A percentile compares a stretch with the other conserved stretches of the same genome.
Evolutionary conservation across 805 yeast genomes (phyloP).

Genomic region (Candida incommunis): DNA sequence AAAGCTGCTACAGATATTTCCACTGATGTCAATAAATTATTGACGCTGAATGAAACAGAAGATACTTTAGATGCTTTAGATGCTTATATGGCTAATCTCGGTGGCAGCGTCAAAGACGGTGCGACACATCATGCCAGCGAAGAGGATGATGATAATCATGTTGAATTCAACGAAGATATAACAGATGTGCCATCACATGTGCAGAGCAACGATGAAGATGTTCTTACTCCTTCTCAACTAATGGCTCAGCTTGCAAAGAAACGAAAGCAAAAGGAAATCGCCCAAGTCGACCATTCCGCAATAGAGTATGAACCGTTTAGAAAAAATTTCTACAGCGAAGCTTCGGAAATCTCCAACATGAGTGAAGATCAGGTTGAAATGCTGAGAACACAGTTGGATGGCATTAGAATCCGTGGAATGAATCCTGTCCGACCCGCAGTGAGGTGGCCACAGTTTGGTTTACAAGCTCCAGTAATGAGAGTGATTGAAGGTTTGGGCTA

Average conservation of each 20-base stretch:
- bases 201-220: slow-evolving; percentile 8
- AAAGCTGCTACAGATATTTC: too few species aligned
- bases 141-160: too few species aligned
- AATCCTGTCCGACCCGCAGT: slow-evolving; percentile 49
- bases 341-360: slow-evolving; percentile 35
- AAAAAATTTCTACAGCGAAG: slow-evolving; percentile 49
- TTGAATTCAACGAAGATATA: too few species aligned
- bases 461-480: slow-evolving; percentile 44
- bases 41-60: too few species aligned
- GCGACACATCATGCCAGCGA: too few species aligned
- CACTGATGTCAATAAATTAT: too few species aligned
- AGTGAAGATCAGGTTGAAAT: slow-evolving; percentile 42
- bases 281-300: slow-evolving; percentile 31
- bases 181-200: slow-evolving; percentile 5
- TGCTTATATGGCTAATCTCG: too few species aligned
- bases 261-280: slow-evolving; percentile 36
- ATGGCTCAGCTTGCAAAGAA: slow-evolving; percentile 18
- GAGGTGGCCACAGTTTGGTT: slow-evolving; percentile 72
- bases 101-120: too few species aligned
- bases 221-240: slow-evolving; percentile 17
- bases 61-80: too few species aligned
- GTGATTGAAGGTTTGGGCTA: slow-evolving; percentile 40
- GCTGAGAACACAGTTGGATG: slow-evolving; percentile 40
- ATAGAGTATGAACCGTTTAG: slow-evolving; percentile 38
- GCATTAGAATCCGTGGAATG: slow-evolving; percentile 51